Evolutionary conservation across 1,139 yeast species (phyloP).

Genomic region (Wickerhamiella infanticola): DNA sequence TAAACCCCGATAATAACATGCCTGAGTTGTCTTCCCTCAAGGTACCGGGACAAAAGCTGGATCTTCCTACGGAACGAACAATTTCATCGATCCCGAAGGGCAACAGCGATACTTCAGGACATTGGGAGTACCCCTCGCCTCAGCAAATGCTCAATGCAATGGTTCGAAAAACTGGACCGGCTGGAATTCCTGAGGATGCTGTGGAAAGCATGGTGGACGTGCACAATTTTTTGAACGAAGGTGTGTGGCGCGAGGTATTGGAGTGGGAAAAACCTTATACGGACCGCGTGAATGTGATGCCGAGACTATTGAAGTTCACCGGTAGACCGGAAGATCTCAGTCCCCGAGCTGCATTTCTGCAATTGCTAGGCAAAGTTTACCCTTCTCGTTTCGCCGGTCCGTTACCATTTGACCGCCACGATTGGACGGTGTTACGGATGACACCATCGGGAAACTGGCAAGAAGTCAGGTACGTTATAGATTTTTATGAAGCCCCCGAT

Average conservation of each 20-base stretch:
- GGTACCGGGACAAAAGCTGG: constrained; percentile 68
- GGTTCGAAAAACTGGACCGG: constrained; percentile 82
- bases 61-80: constrained; percentile 70
- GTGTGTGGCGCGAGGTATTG: constrained; percentile 91
- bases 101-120: constrained; percentile 42
- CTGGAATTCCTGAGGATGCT: constrained; percentile 82
- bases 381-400: constrained; percentile 60
- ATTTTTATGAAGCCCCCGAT: constrained; percentile 86
- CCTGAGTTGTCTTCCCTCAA: constrained; percentile 54
- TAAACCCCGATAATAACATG: constrained; percentile 69
- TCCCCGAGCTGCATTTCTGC: constrained; percentile 72
- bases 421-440: constrained; percentile 82
- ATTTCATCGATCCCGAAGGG: constrained; percentile 83
- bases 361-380: constrained; percentile 49
- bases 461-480: constrained; percentile 78
- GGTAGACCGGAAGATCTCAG: constrained; percentile 82
- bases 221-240: constrained; percentile 91
- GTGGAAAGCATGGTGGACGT: constrained; percentile 96
- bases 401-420: constrained; percentile 96
- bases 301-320: constrained; percentile 71
- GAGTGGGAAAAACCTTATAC: constrained; percentile 71
- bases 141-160: constrained; percentile 98
- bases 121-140: constrained; percentile 98
- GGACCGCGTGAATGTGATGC: constrained; percentile 37
- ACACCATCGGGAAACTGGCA: constrained; percentile 33